Evolutionary conservation across 345 rosid species (phyloP).

Genomic region (Heritiera littoralis): DNA sequence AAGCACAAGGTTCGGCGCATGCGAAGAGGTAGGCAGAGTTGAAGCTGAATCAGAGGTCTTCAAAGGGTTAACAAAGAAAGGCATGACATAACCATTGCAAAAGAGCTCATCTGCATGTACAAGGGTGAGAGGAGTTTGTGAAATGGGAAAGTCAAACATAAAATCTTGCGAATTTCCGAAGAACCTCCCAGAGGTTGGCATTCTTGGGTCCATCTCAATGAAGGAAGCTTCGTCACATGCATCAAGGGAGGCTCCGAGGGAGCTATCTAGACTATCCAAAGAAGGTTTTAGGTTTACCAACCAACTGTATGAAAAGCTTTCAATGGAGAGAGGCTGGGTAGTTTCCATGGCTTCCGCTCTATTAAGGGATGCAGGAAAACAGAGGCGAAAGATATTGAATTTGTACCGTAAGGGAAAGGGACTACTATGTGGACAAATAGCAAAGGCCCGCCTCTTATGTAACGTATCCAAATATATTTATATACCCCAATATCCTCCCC

Average conservation of each 20-base stretch:
- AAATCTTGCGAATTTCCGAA: slow-evolving; percentile 62
- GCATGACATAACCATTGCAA: slow-evolving; percentile 76
- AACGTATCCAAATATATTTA: slow-evolving; percentile 35
- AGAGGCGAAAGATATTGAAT: slow-evolving; percentile 11
- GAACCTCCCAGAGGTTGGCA: slow-evolving; percentile 90
- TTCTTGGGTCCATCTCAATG: slow-evolving; percentile 95
- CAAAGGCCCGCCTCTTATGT: slow-evolving; percentile 27
- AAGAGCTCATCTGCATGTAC: slow-evolving; percentile 91
- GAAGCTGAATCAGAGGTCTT: slow-evolving; percentile 39
- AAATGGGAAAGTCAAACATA: slow-evolving; percentile 70
- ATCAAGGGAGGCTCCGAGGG: slow-evolving; percentile 54
- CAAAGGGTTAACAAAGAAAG: slow-evolving; percentile 48
- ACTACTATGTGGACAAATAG: slow-evolving; percentile 8
- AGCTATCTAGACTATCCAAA: slow-evolving; percentile 47
- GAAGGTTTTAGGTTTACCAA: slow-evolving; percentile 74
- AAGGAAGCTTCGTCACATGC: slow-evolving; percentile 75
- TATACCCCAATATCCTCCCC: slow-evolving; percentile 34
- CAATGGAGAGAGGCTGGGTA: slow-evolving; percentile 79
- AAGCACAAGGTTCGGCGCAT: slow-evolving; percentile 26
- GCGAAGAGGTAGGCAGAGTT: slow-evolving; percentile 33
- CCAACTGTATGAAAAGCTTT: slow-evolving; percentile 94
- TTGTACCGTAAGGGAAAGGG: slow-evolving; percentile 4
- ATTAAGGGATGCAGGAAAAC: slow-evolving; percentile 3
- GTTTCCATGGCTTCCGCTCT: slow-evolving; percentile 52
- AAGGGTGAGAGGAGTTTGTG: slow-evolving; percentile 52